Conservation (phyloP, 73 alveolate species). For the Breviolum minutum region DNA sequence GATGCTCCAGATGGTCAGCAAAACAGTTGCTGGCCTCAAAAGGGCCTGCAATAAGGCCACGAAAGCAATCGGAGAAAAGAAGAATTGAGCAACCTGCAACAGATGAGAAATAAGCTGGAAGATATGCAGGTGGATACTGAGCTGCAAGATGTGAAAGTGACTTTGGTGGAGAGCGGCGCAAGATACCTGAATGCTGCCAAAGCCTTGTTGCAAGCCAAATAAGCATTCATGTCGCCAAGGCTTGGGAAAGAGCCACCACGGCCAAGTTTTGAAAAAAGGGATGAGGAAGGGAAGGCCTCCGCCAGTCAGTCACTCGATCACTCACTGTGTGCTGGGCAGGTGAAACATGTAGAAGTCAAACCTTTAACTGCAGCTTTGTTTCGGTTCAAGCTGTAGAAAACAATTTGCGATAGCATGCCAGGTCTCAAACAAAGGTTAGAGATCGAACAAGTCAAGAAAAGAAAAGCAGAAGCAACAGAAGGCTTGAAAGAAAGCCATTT, state of each 20-base stretch:
- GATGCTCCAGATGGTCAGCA: background rate
- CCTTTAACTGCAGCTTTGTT: background rate
- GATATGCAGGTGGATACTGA: background rate
- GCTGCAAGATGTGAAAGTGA: background rate
- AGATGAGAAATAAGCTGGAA: background rate
- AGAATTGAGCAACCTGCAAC: background rate
- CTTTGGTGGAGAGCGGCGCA: too few relatives aligned
- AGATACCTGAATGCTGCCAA: background rate
- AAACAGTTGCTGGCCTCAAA: background rate
- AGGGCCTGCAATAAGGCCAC: constrained; percentile 2
- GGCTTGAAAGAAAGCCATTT: background rate
- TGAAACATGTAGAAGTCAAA: too few relatives aligned
- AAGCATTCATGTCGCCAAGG: background rate
- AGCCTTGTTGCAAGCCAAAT: background rate
- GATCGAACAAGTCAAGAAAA: background rate
- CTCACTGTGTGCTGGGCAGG: background rate
- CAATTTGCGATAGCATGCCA: too few relatives aligned
- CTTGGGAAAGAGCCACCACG: constrained; percentile 12
- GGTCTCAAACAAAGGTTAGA: constrained; percentile 1
- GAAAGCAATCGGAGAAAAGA: background rate
- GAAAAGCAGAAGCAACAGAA: background rate
- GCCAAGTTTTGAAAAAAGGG: background rate
- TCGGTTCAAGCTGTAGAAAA: background rate
- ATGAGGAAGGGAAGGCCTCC: background rate
- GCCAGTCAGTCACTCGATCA: too few relatives aligned